Percentiles rank a stretch among this genome's conserved stretches.
Evolutionary conservation across 2,329 filamentous ascomycete genomes (phyloP).

Genomic region (Cytospora schulzeri): DNA sequence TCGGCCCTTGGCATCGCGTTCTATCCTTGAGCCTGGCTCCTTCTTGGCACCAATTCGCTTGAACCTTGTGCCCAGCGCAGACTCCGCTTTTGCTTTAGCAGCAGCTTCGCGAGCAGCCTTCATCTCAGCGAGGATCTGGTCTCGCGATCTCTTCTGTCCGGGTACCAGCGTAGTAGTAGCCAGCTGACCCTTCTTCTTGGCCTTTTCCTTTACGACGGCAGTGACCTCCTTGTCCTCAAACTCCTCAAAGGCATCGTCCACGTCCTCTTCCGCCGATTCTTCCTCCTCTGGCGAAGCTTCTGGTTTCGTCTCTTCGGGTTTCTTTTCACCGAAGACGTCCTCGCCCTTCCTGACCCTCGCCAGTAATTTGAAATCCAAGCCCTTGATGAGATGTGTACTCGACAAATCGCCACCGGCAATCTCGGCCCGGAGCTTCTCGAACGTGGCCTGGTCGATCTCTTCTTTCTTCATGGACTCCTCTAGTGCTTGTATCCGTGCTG

Average conservation of each 20-base stretch:
- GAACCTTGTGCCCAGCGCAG: slow-evolving; percentile 60
- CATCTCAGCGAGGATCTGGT: slow-evolving; percentile 68
- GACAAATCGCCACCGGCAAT: slow-evolving; percentile 80
- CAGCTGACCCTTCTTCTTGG: slow-evolving; percentile 63
- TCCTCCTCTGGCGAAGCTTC: slow-evolving; percentile 44
- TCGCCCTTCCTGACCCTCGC: slow-evolving; percentile 70
- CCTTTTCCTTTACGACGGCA: slow-evolving; percentile 53
- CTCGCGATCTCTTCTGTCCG: slow-evolving; percentile 63
- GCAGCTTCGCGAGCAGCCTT: slow-evolving; percentile 65
- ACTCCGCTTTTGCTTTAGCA: slow-evolving; percentile 54
- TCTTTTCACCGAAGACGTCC: slow-evolving; percentile 56
- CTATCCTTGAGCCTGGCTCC: slow-evolving; percentile 58
- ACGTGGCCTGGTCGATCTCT: slow-evolving; percentile 79
- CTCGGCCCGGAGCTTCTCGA: slow-evolving; percentile 72
- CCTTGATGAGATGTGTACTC: slow-evolving; percentile 88
- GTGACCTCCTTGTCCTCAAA: slow-evolving; percentile 58
- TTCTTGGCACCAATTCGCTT: slow-evolving; percentile 64
- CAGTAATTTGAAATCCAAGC: slow-evolving; percentile 81
- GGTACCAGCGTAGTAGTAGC: slow-evolving; percentile 54
- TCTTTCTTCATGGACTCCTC: slow-evolving; percentile 82
- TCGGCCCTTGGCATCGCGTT: slow-evolving; percentile 61
- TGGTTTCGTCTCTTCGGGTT: slow-evolving; percentile 34
- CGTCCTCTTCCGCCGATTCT: slow-evolving; percentile 61
- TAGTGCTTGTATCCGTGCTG: slow-evolving; percentile 71
- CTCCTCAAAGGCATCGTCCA: slow-evolving; percentile 69